phyloP scores from a whole-genome alignment of 2,329 filamentous ascomycete genomes.

The Graphilbum sp. region DNA sequence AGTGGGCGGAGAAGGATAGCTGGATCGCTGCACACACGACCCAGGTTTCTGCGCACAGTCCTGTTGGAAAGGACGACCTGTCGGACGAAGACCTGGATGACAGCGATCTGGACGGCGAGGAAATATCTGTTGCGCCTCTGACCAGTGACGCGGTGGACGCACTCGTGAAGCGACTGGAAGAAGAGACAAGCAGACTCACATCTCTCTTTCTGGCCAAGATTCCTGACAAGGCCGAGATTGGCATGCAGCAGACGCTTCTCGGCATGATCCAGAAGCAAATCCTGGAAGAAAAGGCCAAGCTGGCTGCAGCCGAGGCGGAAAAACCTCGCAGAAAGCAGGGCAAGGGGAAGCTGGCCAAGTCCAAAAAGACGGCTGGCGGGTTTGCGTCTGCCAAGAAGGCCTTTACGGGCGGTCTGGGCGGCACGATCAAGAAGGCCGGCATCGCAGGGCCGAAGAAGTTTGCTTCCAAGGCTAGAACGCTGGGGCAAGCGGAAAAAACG shows the following conservation, averaged over 20 bases:
- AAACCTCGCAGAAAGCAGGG: slow-evolving; percentile 39
- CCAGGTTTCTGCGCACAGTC: background rate
- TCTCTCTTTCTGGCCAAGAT: slow-evolving; percentile 32
- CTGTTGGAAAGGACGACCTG: slow-evolving; percentile 46
- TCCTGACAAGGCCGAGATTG: slow-evolving; percentile 34
- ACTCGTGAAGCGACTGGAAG: slow-evolving; percentile 32
- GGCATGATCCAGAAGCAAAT: slow-evolving; percentile 54
- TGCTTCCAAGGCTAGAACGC: slow-evolving; percentile 38
- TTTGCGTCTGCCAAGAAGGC: too few relatives aligned
- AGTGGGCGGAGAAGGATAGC: slow-evolving; percentile 63
- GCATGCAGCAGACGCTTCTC: slow-evolving; percentile 45
- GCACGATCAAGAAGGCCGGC: slow-evolving; percentile 18
- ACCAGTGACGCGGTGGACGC: slow-evolving; percentile 32
- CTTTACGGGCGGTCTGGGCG: background rate
- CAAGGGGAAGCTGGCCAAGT: slow-evolving; percentile 39
- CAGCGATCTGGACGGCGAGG: slow-evolving; percentile 43
- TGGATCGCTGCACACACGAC: slow-evolving; percentile 56
- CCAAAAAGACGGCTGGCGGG: slow-evolving; percentile 21
- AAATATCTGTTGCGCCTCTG: slow-evolving; percentile 26
- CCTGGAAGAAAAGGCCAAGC: slow-evolving; percentile 51
- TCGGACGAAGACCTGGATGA: slow-evolving; percentile 58
- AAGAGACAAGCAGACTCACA: slow-evolving; percentile 43
- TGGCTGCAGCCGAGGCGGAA: slow-evolving; percentile 34
- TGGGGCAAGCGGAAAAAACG: slow-evolving; percentile 73
- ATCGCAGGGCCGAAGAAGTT: slow-evolving; percentile 25